phyloP scores from a whole-genome alignment of 768 basidiomycete genomes.

The Tylopilus plumbeoviolaceoides region DNA sequence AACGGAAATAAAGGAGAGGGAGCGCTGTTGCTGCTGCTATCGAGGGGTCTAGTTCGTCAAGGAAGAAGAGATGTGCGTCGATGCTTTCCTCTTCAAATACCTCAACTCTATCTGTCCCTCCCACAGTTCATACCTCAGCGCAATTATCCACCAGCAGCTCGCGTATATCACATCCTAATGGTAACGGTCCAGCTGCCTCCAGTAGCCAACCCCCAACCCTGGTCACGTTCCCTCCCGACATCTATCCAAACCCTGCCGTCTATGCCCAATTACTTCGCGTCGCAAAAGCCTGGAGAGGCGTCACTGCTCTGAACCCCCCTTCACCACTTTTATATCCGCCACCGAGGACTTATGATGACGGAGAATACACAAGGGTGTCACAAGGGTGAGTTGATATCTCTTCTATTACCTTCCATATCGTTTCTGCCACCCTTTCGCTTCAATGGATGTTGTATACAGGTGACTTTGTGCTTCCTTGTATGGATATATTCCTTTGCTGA shows the following conservation, averaged over 20 bases:
- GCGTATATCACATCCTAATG: conserved; percentile 13
- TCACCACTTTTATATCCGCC: conserved; percentile 16
- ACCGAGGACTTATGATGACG: conserved; percentile 22
- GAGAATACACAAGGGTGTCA: conserved; percentile 20
- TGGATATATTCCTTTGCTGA: conserved; percentile 16
- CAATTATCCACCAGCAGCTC: conserved; percentile 18
- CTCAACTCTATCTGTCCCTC: conserved; percentile 15
- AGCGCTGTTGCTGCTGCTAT: conserved; percentile 34
- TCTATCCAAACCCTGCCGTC: conserved; percentile 33
- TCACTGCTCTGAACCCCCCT: conserved; percentile 48
- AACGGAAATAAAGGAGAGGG: conserved; percentile 35
- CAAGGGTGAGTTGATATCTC: conserved; percentile 25
- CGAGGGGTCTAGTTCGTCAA: conserved; percentile 30
- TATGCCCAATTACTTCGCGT: conserved; percentile 50
- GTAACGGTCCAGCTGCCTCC: not conserved
- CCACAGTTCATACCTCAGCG: conserved; percentile 6
- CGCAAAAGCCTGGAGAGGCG: conserved; percentile 63
- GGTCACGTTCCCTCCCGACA: conserved; percentile 37
- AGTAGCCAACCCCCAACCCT: conserved; percentile 18
- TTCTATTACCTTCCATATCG: not conserved
- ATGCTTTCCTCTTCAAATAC: conserved; percentile 28
- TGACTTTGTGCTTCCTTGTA: conserved; percentile 10
- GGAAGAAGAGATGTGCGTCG: conserved; percentile 38
- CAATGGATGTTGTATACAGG: conserved; percentile 10
- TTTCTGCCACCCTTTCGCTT: not conserved